Base-by-base conservation (phyloP, 148 eudicot genomes). In the Hydrangea macrophylla region DNA sequence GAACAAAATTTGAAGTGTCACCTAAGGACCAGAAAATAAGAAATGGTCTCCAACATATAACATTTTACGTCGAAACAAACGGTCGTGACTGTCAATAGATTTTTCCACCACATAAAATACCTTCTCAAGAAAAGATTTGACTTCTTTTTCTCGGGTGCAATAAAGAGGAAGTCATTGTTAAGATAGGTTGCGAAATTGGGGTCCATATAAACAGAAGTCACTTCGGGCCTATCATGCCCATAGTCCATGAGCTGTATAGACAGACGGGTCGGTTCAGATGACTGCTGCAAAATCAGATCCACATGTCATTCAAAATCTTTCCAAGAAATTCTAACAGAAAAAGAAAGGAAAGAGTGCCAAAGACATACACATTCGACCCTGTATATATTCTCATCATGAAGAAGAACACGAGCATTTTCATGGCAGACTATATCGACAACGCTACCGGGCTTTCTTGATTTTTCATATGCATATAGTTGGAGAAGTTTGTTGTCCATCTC, bases 401-500 rank as follows among this genome's bases (percentile, higher is more conserved):
- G 85, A 62, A 88, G 79, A 68, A 85, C 86, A 71, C 91, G 88
- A 24, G 87, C 82, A 75, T 90, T 94, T 71, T 82, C 90, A 76
- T 80, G 78, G 78, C 88, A 94, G 45, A 83, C 87, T 31, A 73
- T 73, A 70, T 94, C 97, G 70, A 68, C 69, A 74, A 85, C 90
- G 62, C 78, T 84, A 40, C 62, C 78, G 39, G 85, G 63, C 65
- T 75, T 84, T 70, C 98, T 88, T 55, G 89, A 88, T 65, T 72
- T 86, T 81, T 94, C 98, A 78, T 94, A 94, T 44, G 85, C 81
- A 83, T 83, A 82, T 7, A 93, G 76, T 70, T 80, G 92, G 74
- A 94, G 86, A 76, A 94, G 88, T 76, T 84, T 88, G 74, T 64
- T 81, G 65, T 85, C 92, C 75, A 79, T 74, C 60, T 94, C 97